phyloP scores from a whole-genome alignment of 2,329 filamentous ascomycete genomes.

The Neoarthrinium moseri region DNA sequence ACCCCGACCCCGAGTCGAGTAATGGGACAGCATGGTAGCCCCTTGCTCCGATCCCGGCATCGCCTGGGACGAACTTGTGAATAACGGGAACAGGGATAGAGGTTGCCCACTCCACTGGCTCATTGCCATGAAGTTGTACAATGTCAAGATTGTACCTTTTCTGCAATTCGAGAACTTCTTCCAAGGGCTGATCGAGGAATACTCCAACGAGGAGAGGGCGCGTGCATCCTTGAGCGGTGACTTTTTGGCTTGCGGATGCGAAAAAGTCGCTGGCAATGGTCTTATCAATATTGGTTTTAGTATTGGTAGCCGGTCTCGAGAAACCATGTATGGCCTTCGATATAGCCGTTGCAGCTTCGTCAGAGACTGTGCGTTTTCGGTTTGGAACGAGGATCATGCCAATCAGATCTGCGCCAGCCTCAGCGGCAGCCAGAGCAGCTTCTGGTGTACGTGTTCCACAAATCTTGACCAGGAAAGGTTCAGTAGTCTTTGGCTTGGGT shows the following conservation, averaged over 20 bases:
- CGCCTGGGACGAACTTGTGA: constrained; percentile 75
- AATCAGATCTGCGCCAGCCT: constrained; percentile 86
- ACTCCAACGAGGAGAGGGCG: constrained; percentile 85
- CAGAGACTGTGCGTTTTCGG: constrained; percentile 74
- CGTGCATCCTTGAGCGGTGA: constrained; percentile 40
- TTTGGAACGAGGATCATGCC: constrained; percentile 89
- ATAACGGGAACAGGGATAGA: constrained; percentile 92
- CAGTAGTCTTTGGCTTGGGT: constrained; percentile 32
- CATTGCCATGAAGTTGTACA: constrained; percentile 88
- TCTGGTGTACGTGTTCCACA: constrained; percentile 86
- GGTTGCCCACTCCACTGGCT: constrained; percentile 87
- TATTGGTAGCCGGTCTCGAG: constrained; percentile 30
- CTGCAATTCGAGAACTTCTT: constrained; percentile 78
- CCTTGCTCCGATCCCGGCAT: constrained; percentile 68
- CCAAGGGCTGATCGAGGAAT: constrained; percentile 86
- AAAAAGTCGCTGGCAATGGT: constrained; percentile 67
- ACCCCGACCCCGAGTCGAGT: constrained; percentile 83
- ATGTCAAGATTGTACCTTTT: constrained; percentile 76
- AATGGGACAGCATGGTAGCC: constrained; percentile 84
- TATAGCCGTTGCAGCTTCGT: constrained; percentile 77
- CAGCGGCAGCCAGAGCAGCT: constrained; percentile 75
- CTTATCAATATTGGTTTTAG: constrained; percentile 24
- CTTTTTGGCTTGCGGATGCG: constrained; percentile 44
- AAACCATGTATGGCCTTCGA: constrained; percentile 71
- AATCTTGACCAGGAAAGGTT: constrained; percentile 79